These are phyloP conservation scores for Rhexocercosporidium sp. DNA, from an alignment of 2,329 filamentous ascomycete species.

Conservation along the genomic window DNA sequence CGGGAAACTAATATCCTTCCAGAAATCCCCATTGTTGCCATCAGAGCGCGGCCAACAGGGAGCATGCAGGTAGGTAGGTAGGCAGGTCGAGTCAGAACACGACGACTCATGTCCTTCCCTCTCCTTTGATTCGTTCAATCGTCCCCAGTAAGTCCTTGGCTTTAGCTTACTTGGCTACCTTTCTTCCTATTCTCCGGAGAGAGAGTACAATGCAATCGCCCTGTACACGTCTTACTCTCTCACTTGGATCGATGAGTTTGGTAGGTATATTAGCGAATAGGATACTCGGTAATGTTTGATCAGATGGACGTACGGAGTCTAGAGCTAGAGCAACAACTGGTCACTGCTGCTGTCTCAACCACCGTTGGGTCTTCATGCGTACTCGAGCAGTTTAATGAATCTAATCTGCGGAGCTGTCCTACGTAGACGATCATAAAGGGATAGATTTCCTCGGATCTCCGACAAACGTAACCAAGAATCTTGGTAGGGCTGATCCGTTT, in stretches of 20 bases:
- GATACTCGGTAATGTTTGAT: constrained; percentile 8
- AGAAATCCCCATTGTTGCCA: constrained; percentile 16
- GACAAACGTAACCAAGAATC: neutral
- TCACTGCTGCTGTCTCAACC: neutral
- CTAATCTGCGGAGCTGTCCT: neutral
- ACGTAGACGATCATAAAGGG: neutral
- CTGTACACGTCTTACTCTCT: constrained; percentile 14
- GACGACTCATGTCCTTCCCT: constrained; percentile 1
- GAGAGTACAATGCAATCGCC: too few relatives aligned
- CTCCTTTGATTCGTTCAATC: neutral
- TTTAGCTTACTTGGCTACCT: neutral
- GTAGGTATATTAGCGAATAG: constrained; percentile 8
- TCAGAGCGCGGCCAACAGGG: constrained; percentile 2
- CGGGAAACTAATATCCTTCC: constrained; percentile 10
- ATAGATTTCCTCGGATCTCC: neutral
- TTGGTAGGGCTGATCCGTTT: neutral
- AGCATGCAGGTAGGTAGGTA: constrained; percentile 7
- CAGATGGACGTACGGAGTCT: neutral
- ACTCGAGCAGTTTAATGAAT: neutral
- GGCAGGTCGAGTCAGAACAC: constrained; percentile 16
- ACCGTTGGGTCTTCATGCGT: neutral
- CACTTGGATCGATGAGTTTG: constrained; percentile 6
- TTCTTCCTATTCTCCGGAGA: too few relatives aligned
- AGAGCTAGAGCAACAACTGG: constrained; percentile 7
- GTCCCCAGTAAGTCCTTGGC: neutral